phyloP scores from a whole-genome alignment of 208 protist genomes.

The Trypanosoma melophagium region DNA sequence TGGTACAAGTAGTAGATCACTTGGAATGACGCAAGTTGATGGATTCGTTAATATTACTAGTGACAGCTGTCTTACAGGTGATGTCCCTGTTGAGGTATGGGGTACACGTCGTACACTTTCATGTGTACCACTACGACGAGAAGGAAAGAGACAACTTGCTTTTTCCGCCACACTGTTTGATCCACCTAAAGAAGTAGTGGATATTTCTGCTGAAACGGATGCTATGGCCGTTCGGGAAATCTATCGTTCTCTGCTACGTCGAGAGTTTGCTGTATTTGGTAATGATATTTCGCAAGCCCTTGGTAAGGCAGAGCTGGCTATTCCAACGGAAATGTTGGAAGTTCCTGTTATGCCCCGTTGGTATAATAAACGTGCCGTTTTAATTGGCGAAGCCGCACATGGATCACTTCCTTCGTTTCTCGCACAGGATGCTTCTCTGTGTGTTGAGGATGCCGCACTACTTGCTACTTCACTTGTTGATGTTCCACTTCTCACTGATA shows the following conservation, averaged over 20 bases:
- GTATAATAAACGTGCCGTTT: slow-evolving; percentile 85
- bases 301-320: slow-evolving; percentile 45
- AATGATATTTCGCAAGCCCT: slow-evolving; percentile 40
- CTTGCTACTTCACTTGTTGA: slow-evolving; percentile 78
- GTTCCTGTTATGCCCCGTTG: slow-evolving; percentile 89
- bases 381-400: slow-evolving; percentile 87
- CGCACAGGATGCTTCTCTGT: slow-evolving; percentile 81
- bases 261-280: slow-evolving; percentile 62
- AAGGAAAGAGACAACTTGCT: slow-evolving; percentile 48
- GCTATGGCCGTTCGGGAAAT: slow-evolving; percentile 47
- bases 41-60: slow-evolving; percentile 53
- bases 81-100: slow-evolving; percentile 70
- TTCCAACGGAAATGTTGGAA: slow-evolving; percentile 74
- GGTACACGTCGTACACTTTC: slow-evolving; percentile 41
- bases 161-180: slow-evolving; percentile 77
- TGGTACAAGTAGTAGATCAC: slow-evolving; percentile 57
- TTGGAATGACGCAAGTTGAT: slow-evolving; percentile 81
- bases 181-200: slow-evolving; percentile 52
- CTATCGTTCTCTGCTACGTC: slow-evolving; percentile 42
- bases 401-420: slow-evolving; percentile 84
- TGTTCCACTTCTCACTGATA: slow-evolving; percentile 73
- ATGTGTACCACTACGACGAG: slow-evolving; percentile 43
- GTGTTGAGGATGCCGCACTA: slow-evolving; percentile 88
- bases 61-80: slow-evolving; percentile 36
- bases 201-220: slow-evolving; percentile 39